Conservation (phyloP, 225 moss, liverwort and hornwort genomes). For the Neckera pumila region DNA sequence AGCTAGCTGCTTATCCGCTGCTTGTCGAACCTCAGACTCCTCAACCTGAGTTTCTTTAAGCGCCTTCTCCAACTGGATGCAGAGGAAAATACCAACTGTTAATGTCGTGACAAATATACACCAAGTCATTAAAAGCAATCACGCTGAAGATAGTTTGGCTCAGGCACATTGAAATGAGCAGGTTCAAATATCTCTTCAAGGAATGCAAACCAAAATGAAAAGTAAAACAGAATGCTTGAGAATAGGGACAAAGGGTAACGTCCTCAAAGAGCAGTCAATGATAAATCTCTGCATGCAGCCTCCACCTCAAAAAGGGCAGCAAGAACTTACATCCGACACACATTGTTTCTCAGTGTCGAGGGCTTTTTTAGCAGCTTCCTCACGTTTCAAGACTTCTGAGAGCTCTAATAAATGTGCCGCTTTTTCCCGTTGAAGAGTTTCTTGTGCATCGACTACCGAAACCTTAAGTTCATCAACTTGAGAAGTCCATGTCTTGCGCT, state of each 20-base stretch:
- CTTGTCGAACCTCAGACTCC: slow-evolving; percentile 61
- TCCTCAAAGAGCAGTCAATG: not conserved
- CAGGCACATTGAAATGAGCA: not conserved
- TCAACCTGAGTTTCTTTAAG: slow-evolving; percentile 74
- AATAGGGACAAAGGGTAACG: not conserved
- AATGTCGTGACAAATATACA: not conserved
- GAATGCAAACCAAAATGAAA: not conserved
- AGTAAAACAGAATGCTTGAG: not conserved
- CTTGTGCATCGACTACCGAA: slow-evolving; percentile 55
- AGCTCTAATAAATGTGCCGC: slow-evolving; percentile 81
- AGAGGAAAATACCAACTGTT: not conserved
- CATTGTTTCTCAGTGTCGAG: slow-evolving; percentile 86
- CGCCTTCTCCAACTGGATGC: slow-evolving; percentile 79
- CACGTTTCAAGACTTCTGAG: slow-evolving; percentile 66
- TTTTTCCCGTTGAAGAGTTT: slow-evolving; percentile 76
- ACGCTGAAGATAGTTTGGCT: not conserved
- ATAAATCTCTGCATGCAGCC: not conserved
- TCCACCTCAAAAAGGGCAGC: not conserved
- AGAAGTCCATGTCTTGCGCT: slow-evolving; percentile 79
- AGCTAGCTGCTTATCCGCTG: slow-evolving; percentile 73
- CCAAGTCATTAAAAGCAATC: not conserved
- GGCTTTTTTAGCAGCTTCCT: slow-evolving; percentile 57
- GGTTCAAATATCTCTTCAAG: not conserved
- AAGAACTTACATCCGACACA: slow-evolving; percentile 71
- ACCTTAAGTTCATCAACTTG: slow-evolving; percentile 73